Conservation (phyloP, 345 rosid species). For the Combretum micranthum region DNA sequence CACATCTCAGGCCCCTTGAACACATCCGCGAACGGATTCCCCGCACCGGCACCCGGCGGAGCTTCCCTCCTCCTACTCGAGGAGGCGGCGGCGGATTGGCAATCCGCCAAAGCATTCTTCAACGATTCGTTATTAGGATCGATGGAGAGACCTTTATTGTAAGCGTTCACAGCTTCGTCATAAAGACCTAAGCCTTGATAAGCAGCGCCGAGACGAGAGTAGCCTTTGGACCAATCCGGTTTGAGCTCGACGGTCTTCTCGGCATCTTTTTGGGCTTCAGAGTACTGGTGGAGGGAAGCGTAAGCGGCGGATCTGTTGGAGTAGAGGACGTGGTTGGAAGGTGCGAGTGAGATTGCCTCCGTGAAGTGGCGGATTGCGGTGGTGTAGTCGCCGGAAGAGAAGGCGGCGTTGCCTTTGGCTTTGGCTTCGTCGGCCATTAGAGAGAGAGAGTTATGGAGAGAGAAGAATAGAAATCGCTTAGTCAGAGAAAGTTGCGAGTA, state of each 20-base stretch:
- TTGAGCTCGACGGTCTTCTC: slow-evolving; percentile 89
- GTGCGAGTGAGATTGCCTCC: slow-evolving; percentile 66
- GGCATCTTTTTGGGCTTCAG: slow-evolving; percentile 76
- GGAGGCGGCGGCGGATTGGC: slow-evolving; percentile 46
- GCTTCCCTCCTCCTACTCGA: slow-evolving; percentile 38
- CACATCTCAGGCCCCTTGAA: slow-evolving; percentile 96
- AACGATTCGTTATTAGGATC: slow-evolving; percentile 79
- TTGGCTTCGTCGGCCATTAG: slow-evolving; percentile 82
- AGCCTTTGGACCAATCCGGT: slow-evolving; percentile 94
- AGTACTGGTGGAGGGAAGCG: slow-evolving; percentile 66
- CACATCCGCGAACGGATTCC: slow-evolving; percentile 66
- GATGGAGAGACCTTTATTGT: slow-evolving; percentile 68
- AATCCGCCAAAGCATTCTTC: slow-evolving; percentile 73
- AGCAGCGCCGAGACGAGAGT: slow-evolving; percentile 95
- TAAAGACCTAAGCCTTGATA: slow-evolving; percentile 48
- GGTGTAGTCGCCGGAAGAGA: slow-evolving; percentile 78
- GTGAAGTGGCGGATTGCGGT: slow-evolving; percentile 77
- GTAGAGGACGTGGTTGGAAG: slow-evolving; percentile 85
- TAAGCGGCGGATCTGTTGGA: slow-evolving; percentile 96
- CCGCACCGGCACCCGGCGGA: slow-evolving; percentile 6
- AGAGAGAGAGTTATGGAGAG: background rate
- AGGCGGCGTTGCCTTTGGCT: slow-evolving; percentile 93
- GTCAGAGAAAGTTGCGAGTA: background rate
- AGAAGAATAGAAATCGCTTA: no score
- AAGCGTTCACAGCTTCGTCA: slow-evolving; percentile 58